Evolutionary conservation across 2,329 filamentous ascomycete genomes (phyloP).

Genomic region (Nothophoma quercina): DNA sequence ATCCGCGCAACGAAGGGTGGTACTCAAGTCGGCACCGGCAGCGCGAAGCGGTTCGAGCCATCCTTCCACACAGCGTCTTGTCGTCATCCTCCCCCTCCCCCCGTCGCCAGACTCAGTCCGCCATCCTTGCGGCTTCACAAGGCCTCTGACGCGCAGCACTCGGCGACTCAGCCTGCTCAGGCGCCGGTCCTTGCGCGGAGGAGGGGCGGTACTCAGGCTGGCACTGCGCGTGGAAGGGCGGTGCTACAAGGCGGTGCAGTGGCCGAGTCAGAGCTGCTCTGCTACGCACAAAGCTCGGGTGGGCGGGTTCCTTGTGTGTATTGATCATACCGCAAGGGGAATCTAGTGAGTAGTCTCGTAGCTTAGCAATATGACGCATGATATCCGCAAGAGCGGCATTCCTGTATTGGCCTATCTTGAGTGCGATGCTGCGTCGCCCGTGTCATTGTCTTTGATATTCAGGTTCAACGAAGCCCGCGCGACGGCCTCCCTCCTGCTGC

Average conservation of each 20-base stretch:
- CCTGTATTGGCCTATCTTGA: constrained; percentile 19
- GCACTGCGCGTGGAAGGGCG: constrained; percentile 9
- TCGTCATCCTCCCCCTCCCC: too few species aligned
- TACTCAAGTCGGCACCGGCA: constrained; percentile 16
- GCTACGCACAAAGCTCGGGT: constrained; percentile 21
- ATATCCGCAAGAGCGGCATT: constrained; percentile 18
- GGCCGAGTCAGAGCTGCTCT: not conserved
- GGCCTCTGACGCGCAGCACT: not conserved
- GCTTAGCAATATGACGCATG: constrained; percentile 18
- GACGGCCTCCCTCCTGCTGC: constrained; percentile 23
- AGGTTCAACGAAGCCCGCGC: constrained; percentile 15
- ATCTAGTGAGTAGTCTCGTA: constrained; percentile 19
- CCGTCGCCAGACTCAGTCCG: too few species aligned
- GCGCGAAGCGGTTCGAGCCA: too few species aligned
- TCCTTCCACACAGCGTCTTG: too few species aligned
- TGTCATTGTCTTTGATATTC: constrained; percentile 18
- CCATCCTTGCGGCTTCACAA: too few species aligned
- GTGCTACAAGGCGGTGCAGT: constrained; percentile 4
- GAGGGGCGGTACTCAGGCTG: constrained; percentile 16
- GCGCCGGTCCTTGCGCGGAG: constrained; percentile 1
- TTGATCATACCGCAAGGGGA: constrained; percentile 11
- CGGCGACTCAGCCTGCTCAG: not conserved
- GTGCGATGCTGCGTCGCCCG: constrained; percentile 13
- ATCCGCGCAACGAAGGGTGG: constrained; percentile 17
- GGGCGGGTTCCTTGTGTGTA: constrained; percentile 21